These are phyloP conservation scores for Diaporthe citrichinensis DNA, from an alignment of 2,329 filamentous ascomycete genomes.

Conservation along the genomic window DNA sequence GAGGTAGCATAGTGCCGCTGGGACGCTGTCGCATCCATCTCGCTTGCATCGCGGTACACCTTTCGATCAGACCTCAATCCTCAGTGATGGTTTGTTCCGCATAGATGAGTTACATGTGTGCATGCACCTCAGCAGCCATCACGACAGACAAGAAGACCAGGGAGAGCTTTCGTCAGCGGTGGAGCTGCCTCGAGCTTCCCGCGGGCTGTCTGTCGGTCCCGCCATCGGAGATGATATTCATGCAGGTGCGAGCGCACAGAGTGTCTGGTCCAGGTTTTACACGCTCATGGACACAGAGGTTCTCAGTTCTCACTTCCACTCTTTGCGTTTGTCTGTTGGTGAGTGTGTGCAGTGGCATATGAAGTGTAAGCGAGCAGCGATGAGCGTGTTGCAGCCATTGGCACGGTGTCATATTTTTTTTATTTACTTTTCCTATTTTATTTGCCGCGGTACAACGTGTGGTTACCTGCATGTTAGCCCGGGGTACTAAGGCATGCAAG, in stretches of 20 bases:
- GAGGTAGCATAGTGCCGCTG: slow-evolving; percentile 13
- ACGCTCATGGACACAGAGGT: background rate
- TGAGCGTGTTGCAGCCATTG: slow-evolving; percentile 11
- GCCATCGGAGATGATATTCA: slow-evolving; percentile 32
- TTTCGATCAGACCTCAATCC: background rate
- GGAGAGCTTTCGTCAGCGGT: background rate
- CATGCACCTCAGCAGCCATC: background rate
- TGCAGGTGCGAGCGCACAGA: slow-evolving; percentile 9
- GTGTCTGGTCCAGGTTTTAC: background rate
- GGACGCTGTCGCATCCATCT: slow-evolving; percentile 22
- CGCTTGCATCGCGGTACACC: background rate
- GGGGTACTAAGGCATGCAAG: slow-evolving; percentile 21
- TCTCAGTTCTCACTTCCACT: background rate
- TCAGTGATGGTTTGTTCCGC: background rate
- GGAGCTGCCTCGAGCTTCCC: slow-evolving; percentile 8
- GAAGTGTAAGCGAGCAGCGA: background rate
- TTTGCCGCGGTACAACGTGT: slow-evolving; percentile 14
- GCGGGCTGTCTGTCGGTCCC: slow-evolving; percentile 15
- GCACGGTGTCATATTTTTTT: slow-evolving; percentile 22
- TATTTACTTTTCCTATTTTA: slow-evolving; percentile 12
- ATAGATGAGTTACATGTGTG: background rate
- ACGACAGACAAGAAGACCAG: background rate
- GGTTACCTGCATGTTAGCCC: slow-evolving; percentile 27
- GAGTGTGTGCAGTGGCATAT: background rate
- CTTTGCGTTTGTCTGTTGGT: background rate